These are phyloP conservation scores for Microsporum ferrugineum DNA, from an alignment of 2,329 filamentous ascomycete genomes.

Conservation along the genomic window DNA sequence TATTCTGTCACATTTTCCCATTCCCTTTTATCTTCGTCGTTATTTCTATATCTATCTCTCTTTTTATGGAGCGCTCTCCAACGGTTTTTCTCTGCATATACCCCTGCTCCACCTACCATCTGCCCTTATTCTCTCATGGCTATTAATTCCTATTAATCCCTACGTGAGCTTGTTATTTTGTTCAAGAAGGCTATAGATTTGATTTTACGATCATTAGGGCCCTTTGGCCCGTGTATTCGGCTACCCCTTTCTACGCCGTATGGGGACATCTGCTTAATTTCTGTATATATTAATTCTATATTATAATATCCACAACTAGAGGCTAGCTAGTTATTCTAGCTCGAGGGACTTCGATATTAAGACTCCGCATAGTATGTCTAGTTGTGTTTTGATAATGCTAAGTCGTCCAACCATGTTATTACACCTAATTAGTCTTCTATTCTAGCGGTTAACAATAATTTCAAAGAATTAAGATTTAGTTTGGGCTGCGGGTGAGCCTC, in stretches of 20 bases:
- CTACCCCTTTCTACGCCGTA: too few species aligned
- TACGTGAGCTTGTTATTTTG: background rate
- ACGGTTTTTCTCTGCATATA: background rate
- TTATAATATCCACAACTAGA: background rate
- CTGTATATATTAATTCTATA: background rate
- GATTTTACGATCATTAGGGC: background rate
- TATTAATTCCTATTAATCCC: background rate
- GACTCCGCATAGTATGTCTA: too few species aligned
- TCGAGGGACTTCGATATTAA: background rate
- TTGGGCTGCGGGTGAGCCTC: background rate
- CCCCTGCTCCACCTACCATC: background rate
- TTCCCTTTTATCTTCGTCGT: slow-evolving; percentile 1
- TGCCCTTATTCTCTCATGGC: background rate
- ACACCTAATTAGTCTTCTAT: background rate
- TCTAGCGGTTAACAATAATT: background rate
- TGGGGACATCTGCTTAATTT: background rate
- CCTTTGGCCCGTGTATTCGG: background rate
- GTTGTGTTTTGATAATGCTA: background rate
- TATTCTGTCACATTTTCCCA: background rate
- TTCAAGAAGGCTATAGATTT: background rate
- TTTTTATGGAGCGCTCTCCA: background rate
- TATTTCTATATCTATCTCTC: background rate
- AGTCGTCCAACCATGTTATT: background rate
- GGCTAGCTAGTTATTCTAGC: background rate
- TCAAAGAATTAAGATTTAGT: background rate